Conservation (phyloP, 495 filamentous ascomycete species). For the Hypoxylon intermedium region DNA sequence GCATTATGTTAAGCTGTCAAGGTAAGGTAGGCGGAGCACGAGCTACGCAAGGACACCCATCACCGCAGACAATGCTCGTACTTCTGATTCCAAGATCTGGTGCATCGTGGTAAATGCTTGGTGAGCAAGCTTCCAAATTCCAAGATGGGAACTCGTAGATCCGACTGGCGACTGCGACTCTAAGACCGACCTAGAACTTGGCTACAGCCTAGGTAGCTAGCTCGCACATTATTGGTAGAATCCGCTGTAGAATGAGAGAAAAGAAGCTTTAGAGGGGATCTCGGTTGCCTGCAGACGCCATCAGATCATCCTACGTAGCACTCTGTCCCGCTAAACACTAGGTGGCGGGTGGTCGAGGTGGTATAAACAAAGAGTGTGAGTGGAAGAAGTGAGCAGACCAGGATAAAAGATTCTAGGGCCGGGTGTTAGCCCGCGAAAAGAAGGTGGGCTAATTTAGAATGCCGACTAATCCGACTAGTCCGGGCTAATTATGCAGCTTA, state of each 20-base stretch:
- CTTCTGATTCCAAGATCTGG: slow-evolving; percentile 3
- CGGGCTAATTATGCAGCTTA: background rate
- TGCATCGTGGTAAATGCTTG: slow-evolving; percentile 5
- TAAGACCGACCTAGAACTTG: slow-evolving; percentile 32
- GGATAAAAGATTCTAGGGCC: slow-evolving; percentile 14
- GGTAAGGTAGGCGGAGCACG: slow-evolving; percentile 11
- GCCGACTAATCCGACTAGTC: slow-evolving; percentile 19
- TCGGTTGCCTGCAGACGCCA: slow-evolving; percentile 26
- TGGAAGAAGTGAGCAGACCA: background rate
- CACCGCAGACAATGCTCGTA: slow-evolving; percentile 2
- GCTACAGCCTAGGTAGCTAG: background rate
- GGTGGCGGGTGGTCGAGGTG: background rate
- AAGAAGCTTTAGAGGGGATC: slow-evolving; percentile 31
- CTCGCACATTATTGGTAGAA: slow-evolving; percentile 17
- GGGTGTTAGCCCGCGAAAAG: slow-evolving; percentile 24
- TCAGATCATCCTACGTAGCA: slow-evolving; percentile 30
- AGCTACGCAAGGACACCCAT: slow-evolving; percentile 1
- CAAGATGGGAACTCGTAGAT: slow-evolving; percentile 28
- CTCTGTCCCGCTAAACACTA: background rate
- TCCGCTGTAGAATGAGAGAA: slow-evolving; percentile 13
- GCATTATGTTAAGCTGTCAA: no score
- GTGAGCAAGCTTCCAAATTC: background rate
- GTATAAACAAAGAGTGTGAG: background rate
- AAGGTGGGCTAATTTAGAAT: slow-evolving; percentile 35
- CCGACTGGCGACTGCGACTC: slow-evolving; percentile 25